A percentile compares a stretch with the other conserved stretches of the same genome.
Conservation (phyloP, 2,329 filamentous ascomycete genomes). For the Beauveria bassiana region DNA sequence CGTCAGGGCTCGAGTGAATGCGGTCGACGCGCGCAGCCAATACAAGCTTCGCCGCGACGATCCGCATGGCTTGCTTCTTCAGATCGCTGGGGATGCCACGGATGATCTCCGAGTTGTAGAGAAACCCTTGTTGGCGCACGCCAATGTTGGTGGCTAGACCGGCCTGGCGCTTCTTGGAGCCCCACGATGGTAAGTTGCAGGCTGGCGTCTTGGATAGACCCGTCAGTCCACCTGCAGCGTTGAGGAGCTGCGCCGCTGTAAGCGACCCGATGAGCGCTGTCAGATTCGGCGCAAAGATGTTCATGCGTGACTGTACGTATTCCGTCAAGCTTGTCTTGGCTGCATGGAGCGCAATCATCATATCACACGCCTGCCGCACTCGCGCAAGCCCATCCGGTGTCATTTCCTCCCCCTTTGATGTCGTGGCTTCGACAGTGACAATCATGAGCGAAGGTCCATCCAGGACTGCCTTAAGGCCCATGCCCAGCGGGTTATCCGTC, state of each 20-base stretch:
- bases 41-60: conserved; percentile 86
- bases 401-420: conserved; percentile 74
- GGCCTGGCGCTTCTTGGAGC: conserved; percentile 77
- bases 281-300: conserved; percentile 87
- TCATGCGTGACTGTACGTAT: conserved; percentile 97
- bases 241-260: conserved; percentile 93
- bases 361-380: conserved; percentile 73
- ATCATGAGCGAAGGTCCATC: conserved; percentile 92
- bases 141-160: conserved; percentile 91
- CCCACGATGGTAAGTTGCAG: conserved; percentile 85
- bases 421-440: conserved; percentile 89
- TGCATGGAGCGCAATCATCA: conserved; percentile 78
- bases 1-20: conserved; percentile 73
- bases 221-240: conserved; percentile 81
- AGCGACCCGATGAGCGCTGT: conserved; percentile 85
- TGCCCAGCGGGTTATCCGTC: conserved; percentile 68
- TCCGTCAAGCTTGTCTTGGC: conserved; percentile 83
- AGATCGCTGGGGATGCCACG: conserved; percentile 76
- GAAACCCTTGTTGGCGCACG: conserved; percentile 82
- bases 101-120: conserved; percentile 88
- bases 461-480: conserved; percentile 69
- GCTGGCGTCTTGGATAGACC: conserved; percentile 87
- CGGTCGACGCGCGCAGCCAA: conserved; percentile 89
- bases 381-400: conserved; percentile 64
- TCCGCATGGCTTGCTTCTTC: conserved; percentile 89